phyloP scores from a whole-genome alignment of 2,329 filamentous ascomycete species.

The Verticillium nubilum region DNA sequence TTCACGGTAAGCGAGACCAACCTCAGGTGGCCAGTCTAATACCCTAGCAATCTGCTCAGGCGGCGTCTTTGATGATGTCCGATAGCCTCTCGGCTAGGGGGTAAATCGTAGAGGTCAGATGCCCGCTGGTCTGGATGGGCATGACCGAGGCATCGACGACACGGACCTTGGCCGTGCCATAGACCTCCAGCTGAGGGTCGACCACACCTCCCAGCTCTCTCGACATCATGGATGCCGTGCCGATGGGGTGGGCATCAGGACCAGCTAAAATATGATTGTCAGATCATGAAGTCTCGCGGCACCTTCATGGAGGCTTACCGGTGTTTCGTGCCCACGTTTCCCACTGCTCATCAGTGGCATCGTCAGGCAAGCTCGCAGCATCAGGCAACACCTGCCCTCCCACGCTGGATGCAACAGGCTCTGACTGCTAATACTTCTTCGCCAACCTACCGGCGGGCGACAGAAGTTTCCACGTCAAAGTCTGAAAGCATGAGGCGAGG shows the following conservation, averaged over 20 bases:
- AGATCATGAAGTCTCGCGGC: neutral
- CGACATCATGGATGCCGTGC: conserved; percentile 46
- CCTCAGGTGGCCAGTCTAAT: too few relatives aligned
- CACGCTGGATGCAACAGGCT: conserved; percentile 20
- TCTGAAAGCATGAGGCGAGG: conserved; percentile 28
- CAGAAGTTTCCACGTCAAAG: conserved; percentile 25
- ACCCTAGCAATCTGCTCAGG: neutral
- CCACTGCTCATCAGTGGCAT: conserved; percentile 24
- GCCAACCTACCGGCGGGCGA: conserved; percentile 21
- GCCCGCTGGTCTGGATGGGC: conserved; percentile 41
- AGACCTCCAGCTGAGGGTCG: conserved; percentile 38
- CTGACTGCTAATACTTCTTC: conserved; percentile 18
- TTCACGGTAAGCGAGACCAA: too few relatives aligned
- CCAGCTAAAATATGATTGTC: conserved; percentile 8
- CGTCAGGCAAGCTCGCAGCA: conserved; percentile 16
- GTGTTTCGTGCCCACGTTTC: conserved; percentile 11
- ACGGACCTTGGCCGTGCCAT: conserved; percentile 42
- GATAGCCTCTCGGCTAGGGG: conserved; percentile 43
- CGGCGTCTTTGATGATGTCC: conserved; percentile 18
- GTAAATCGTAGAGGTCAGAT: conserved; percentile 47
- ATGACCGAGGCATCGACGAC: conserved; percentile 44
- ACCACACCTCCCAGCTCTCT: conserved; percentile 44
- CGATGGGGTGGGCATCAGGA: conserved; percentile 37
- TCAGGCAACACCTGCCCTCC: conserved; percentile 14
- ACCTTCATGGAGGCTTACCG: conserved; percentile 4